phyloP scores from a whole-genome alignment of 805 yeast species.

The Metschnikowia continentalis region DNA sequence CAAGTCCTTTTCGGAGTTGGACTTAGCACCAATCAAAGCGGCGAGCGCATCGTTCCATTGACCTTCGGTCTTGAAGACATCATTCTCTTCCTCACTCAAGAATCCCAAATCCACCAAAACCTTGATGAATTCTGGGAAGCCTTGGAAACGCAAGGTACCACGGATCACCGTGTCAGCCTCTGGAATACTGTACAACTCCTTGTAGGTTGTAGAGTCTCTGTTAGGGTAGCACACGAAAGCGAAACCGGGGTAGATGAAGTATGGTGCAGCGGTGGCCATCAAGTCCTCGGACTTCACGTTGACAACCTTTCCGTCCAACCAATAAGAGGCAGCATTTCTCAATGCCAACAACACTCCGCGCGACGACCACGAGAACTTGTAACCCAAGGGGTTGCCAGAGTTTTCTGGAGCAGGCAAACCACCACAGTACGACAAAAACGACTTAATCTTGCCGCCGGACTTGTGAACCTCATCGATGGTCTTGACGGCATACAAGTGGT shows the following conservation, averaged over 20 bases:
- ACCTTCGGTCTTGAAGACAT: slow-evolving; percentile 49
- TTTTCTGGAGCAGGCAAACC: slow-evolving; percentile 98
- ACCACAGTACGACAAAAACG: slow-evolving; percentile 96
- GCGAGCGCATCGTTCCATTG: slow-evolving; percentile 91
- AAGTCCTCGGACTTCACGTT: slow-evolving; percentile 82
- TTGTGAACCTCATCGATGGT: slow-evolving; percentile 95
- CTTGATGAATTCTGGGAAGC: slow-evolving; percentile 97
- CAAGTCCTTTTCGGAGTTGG: slow-evolving; percentile 68
- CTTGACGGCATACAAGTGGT: slow-evolving; percentile 97
- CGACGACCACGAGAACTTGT: slow-evolving; percentile 98
- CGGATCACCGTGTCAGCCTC: slow-evolving; percentile 96
- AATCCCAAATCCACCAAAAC: slow-evolving; percentile 92
- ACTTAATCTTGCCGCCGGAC: slow-evolving; percentile 85
- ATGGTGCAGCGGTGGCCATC: slow-evolving; percentile 93
- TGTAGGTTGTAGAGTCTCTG: slow-evolving; percentile 94
- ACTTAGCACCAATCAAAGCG: slow-evolving; percentile 66
- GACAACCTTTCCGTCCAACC: slow-evolving; percentile 78
- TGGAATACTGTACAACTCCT: slow-evolving; percentile 88
- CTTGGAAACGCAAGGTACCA: slow-evolving; percentile 97
- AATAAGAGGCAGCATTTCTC: slow-evolving; percentile 89
- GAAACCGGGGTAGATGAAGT: slow-evolving; percentile 92
- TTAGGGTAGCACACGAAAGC: slow-evolving; percentile 95
- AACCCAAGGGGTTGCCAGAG: slow-evolving; percentile 97
- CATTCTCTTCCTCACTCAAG: slow-evolving; percentile 70
- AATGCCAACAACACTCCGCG: slow-evolving; percentile 96